These are phyloP conservation scores for Fistulinella prunicolor DNA, from an alignment of 768 basidiomycete species.

Conservation along the genomic window DNA sequence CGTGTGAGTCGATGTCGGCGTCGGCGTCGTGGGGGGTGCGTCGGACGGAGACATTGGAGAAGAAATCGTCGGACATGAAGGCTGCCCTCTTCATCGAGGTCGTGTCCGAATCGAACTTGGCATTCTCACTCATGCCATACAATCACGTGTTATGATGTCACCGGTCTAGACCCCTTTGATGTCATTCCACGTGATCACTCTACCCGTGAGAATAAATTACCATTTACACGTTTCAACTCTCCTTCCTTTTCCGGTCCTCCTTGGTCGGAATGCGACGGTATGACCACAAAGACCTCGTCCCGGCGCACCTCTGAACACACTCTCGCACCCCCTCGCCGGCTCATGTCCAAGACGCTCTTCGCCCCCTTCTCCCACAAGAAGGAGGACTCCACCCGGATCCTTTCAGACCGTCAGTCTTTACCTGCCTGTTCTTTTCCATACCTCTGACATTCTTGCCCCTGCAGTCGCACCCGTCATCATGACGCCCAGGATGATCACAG, in stretches of 20 bases:
- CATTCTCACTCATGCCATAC: not conserved
- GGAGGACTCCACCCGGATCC: conserved; percentile 65
- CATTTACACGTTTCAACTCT: not conserved
- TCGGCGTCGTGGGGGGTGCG: not conserved
- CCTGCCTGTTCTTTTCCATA: not conserved
- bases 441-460: conserved; percentile 25
- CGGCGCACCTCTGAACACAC: no score
- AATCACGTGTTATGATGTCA: conserved; percentile 36
- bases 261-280: conserved; percentile 19
- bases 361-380: conserved; percentile 61
- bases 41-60: conserved; percentile 33
- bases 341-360: conserved; percentile 68
- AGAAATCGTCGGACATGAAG: conserved; percentile 40
- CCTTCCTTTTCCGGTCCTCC: conserved; percentile 1
- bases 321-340: conserved; percentile 30
- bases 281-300: conserved; percentile 9
- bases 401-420: conserved; percentile 63
- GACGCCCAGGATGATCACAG: conserved; percentile 80
- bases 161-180: conserved; percentile 23
- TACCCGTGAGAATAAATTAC: conserved; percentile 8
- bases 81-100: not conserved
- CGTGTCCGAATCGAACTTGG: not conserved
- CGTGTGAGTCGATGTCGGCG: conserved; percentile 26
- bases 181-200: conserved; percentile 22
- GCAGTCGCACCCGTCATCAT: conserved; percentile 83